phyloP scores from a whole-genome alignment of 257 asterid species.

The Handroanthus guayacan region DNA sequence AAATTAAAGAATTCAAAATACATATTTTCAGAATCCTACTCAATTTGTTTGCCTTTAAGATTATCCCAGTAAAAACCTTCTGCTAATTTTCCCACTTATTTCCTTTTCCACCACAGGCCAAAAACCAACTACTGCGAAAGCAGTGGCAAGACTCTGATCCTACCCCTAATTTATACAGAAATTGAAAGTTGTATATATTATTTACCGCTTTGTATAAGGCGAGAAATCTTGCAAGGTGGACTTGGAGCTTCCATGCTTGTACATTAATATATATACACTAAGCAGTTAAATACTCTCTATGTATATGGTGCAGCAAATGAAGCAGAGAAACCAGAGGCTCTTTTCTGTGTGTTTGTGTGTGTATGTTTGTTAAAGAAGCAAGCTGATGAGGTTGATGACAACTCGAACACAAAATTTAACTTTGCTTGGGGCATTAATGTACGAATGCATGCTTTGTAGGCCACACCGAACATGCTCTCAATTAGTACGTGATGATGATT shows the following conservation, averaged over 20 bases:
- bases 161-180: too few relatives aligned
- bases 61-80: too few relatives aligned
- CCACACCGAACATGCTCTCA: background rate
- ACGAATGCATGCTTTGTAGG: background rate
- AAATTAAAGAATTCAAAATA: too few relatives aligned
- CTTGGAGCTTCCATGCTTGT: constrained; percentile 27
- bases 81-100: too few relatives aligned
- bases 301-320: background rate
- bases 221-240: constrained; percentile 32
- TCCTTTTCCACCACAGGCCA: too few relatives aligned
- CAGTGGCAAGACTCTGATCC: too few relatives aligned
- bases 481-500: too few relatives aligned
- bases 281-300: too few relatives aligned
- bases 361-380: background rate
- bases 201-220: background rate
- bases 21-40: too few relatives aligned
- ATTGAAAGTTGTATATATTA: background rate
- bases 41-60: too few relatives aligned
- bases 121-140: too few relatives aligned
- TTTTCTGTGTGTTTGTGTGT: too few relatives aligned
- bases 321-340: background rate
- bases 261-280: background rate
- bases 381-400: background rate
- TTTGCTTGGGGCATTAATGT: background rate
- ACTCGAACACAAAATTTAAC: background rate